phyloP scores from a whole-genome alignment of 306 rosid genomes.

The Medicago arabica region DNA sequence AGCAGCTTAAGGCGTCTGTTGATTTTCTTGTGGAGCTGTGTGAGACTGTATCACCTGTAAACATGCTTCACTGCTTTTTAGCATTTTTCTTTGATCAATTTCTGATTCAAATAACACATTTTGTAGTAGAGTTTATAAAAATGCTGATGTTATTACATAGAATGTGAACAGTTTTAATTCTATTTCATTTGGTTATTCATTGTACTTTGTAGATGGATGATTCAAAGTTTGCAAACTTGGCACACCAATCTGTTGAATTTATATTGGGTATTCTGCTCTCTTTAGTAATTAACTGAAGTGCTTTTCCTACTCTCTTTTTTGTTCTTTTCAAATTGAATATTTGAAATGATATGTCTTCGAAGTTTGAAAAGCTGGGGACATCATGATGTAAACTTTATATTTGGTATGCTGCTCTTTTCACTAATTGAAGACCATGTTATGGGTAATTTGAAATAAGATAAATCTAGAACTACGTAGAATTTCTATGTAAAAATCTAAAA shows the following conservation, averaged over 20 bases:
- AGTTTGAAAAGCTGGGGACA: conserved; percentile 61
- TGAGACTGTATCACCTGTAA: conserved; percentile 66
- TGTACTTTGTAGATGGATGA: conserved; percentile 62
- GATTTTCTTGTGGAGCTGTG: conserved; percentile 92
- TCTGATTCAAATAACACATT: conserved; percentile 4
- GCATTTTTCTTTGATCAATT: neutral
- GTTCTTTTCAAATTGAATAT: neutral
- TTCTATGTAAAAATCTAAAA: too few species aligned
- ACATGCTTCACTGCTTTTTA: conserved; percentile 29
- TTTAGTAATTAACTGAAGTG: neutral
- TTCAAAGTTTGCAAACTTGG: conserved; percentile 70
- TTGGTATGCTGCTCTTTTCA: conserved; percentile 49
- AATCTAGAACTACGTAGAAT: too few species aligned
- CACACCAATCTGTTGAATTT: conserved; percentile 90
- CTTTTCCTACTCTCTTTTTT: neutral
- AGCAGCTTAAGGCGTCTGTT: conserved; percentile 78
- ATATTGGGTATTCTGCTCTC: conserved; percentile 63
- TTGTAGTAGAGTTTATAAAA: neutral
- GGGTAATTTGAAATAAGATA: neutral
- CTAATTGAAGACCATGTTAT: neutral
- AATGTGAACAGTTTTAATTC: conserved; percentile 1
- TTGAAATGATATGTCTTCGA: conserved; percentile 10
- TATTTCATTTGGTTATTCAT: neutral
- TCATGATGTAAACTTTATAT: conserved; percentile 70
- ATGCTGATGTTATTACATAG: neutral